Evolutionary conservation across 176 grass and related monocot genomes (phyloP).

Genomic region (Chrysopogon serrulatus): DNA sequence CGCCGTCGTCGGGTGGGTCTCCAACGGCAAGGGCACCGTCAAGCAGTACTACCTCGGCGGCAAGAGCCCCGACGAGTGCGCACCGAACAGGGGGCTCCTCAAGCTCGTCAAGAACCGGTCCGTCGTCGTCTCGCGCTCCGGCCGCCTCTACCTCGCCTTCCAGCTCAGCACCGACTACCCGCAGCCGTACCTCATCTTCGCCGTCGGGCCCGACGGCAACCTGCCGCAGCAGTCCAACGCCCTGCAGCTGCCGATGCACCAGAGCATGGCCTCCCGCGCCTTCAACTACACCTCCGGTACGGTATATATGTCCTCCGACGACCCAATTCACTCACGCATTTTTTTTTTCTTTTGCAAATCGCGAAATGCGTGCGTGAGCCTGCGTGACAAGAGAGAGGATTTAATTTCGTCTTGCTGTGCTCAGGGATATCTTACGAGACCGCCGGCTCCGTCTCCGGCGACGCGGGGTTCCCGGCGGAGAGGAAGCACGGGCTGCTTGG

Average conservation of each 20-base stretch:
- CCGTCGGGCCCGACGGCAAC: slow-evolving; percentile 42
- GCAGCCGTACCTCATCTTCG: slow-evolving; percentile 62
- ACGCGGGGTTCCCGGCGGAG: neutral
- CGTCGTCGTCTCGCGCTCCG: slow-evolving; percentile 24
- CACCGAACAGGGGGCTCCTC: slow-evolving; percentile 51
- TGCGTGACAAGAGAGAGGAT: too few relatives aligned
- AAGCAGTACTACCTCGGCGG: slow-evolving; percentile 80
- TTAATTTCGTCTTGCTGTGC: too few relatives aligned
- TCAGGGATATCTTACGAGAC: neutral
- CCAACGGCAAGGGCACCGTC: slow-evolving; percentile 34
- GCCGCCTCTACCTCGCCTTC: slow-evolving; percentile 75
- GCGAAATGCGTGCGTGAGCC: too few relatives aligned
- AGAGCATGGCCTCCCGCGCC: neutral
- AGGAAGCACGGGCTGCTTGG: slow-evolving; percentile 59
- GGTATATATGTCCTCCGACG: neutral
- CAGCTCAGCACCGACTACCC: slow-evolving; percentile 53
- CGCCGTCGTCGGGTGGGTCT: slow-evolving; percentile 67
- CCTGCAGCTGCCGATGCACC: slow-evolving; percentile 32
- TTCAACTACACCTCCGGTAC: slow-evolving; percentile 67
- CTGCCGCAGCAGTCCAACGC: slow-evolving; percentile 33
- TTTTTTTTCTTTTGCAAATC: neutral
- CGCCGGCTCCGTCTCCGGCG: neutral
- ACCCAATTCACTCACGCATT: neutral
- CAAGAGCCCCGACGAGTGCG: slow-evolving; percentile 25
- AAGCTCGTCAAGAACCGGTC: slow-evolving; percentile 47